A percentile compares a stretch with the other conserved stretches of the same genome.
phyloP scores from a whole-genome alignment of 129 eudicot species.

The Pittosporum tobira region DNA sequence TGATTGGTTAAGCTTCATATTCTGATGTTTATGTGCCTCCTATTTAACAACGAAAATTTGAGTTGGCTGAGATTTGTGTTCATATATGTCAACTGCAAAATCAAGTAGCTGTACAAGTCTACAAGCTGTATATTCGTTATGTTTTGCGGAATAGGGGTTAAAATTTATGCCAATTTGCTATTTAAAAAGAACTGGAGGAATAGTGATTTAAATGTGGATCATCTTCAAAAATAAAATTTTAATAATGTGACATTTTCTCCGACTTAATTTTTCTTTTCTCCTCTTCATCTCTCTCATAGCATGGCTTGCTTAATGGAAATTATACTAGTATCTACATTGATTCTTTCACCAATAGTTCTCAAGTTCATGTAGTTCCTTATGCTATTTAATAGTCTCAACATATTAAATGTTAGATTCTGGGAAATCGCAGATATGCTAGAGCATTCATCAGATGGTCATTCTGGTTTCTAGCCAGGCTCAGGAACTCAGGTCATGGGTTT shows the following conservation, averaged over 20 bases:
- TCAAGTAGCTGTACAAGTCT: too few relatives aligned
- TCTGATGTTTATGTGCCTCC: too few relatives aligned
- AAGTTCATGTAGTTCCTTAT: conserved; percentile 13
- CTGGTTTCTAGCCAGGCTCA: conserved; percentile 53
- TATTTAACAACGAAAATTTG: too few relatives aligned
- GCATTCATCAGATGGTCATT: conserved; percentile 52
- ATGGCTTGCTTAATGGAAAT: conserved; percentile 14
- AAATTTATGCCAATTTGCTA: too few relatives aligned
- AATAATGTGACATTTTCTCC: not conserved
- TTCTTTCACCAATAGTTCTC: conserved; percentile 12
- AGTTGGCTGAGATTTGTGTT: too few relatives aligned
- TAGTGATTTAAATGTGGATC: too few relatives aligned
- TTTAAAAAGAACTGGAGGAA: too few relatives aligned
- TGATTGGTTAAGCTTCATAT: too few relatives aligned
- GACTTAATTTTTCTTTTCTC: not conserved
- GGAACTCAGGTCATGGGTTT: conserved; percentile 47
- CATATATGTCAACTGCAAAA: too few relatives aligned
- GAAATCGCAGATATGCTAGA: conserved; percentile 77
- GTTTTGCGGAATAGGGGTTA: too few relatives aligned
- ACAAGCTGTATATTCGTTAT: too few relatives aligned
- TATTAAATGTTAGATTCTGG: conserved; percentile 59
- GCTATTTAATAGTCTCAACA: conserved; percentile 25
- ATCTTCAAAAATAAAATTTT: too few relatives aligned
- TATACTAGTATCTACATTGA: conserved; percentile 15
- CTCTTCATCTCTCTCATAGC: conserved; percentile 4